Evolutionary conservation across 2,329 filamentous ascomycete genomes (phyloP).

Genomic region (Cercospora berteroae): DNA sequence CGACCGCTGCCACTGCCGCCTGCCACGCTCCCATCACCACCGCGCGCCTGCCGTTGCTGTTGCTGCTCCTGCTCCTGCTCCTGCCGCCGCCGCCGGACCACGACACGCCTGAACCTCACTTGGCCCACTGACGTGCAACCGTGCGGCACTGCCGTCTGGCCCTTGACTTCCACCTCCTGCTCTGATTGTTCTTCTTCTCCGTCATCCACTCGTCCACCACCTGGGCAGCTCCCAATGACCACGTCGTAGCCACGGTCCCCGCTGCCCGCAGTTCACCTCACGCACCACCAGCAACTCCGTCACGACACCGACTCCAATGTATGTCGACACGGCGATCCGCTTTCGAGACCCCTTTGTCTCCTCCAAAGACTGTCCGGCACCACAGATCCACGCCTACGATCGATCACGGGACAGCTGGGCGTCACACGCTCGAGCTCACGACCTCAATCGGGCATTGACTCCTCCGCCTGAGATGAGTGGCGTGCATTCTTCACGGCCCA

Average conservation of each 20-base stretch:
- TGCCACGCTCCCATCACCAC: slow-evolving; percentile 51
- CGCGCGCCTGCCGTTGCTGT: slow-evolving; percentile 23
- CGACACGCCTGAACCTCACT: not conserved
- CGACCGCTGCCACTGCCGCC: slow-evolving; percentile 33
- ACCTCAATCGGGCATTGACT: slow-evolving; percentile 32
- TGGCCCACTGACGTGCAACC: slow-evolving; percentile 5
- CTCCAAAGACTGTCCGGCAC: slow-evolving; percentile 28
- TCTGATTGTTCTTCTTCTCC: not conserved
- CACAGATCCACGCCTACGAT: slow-evolving; percentile 17
- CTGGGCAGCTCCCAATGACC: slow-evolving; percentile 10
- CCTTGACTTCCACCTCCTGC: not conserved
- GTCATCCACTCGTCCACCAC: slow-evolving; percentile 17
- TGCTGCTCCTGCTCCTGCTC: not conserved
- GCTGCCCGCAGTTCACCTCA: slow-evolving; percentile 16
- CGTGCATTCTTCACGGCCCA: slow-evolving; percentile 26
- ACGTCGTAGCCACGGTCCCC: slow-evolving; percentile 20
- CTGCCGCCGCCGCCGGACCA: not conserved
- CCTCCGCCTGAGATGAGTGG: slow-evolving; percentile 41
- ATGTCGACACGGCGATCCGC: slow-evolving; percentile 36
- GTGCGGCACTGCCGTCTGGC: not conserved
- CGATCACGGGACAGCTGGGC: slow-evolving; percentile 21
- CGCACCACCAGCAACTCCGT: slow-evolving; percentile 29
- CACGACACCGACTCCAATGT: slow-evolving; percentile 33
- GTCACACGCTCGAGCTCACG: slow-evolving; percentile 21
- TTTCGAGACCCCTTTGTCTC: slow-evolving; percentile 38